A percentile compares a stretch with the other conserved stretches of the same genome.
These are phyloP conservation scores for Candida tammaniensis DNA, from an alignment of 805 yeast genomes.

Conservation along the genomic window DNA sequence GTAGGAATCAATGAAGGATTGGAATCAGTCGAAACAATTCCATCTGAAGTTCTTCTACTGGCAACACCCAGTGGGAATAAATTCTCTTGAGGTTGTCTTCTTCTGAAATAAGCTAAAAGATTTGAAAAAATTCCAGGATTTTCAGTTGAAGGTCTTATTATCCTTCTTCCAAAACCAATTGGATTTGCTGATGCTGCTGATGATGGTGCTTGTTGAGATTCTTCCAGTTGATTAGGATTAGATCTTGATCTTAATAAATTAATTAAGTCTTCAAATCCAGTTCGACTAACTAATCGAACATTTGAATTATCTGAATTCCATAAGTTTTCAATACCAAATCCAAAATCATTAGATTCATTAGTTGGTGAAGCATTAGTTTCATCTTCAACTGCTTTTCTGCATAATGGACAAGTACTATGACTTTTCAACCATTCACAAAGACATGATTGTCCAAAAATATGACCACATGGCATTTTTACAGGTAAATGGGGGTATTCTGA, in stretches of 20 bases:
- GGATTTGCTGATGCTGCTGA: not conserved
- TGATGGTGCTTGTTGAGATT: not conserved
- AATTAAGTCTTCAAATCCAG: constrained; percentile 9
- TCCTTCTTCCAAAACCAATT: constrained; percentile 1
- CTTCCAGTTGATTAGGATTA: not conserved
- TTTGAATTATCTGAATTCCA: constrained; percentile 9
- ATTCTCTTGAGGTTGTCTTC: constrained; percentile 10
- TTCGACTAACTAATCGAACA: constrained; percentile 8
- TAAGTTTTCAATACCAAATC: constrained; percentile 8
- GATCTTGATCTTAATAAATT: constrained; percentile 3
- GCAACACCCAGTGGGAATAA: constrained; percentile 48
- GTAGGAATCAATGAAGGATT: constrained; percentile 23
- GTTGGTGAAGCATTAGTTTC: not conserved
- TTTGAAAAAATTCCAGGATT: constrained; percentile 15
- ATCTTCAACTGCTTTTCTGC: constrained; percentile 49
- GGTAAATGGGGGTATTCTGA: constrained; percentile 53
- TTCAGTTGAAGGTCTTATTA: not conserved
- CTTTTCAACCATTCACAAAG: constrained; percentile 76
- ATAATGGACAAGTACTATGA: constrained; percentile 80
- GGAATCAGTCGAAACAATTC: too few relatives aligned
- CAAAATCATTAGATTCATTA: not conserved
- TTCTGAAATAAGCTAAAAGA: constrained; percentile 19
- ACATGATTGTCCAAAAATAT: constrained; percentile 84
- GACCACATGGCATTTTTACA: constrained; percentile 78
- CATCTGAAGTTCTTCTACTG: constrained; percentile 45